Conservation (phyloP, 1,284 basidiomycete species). For the Peniophora sp. region DNA sequence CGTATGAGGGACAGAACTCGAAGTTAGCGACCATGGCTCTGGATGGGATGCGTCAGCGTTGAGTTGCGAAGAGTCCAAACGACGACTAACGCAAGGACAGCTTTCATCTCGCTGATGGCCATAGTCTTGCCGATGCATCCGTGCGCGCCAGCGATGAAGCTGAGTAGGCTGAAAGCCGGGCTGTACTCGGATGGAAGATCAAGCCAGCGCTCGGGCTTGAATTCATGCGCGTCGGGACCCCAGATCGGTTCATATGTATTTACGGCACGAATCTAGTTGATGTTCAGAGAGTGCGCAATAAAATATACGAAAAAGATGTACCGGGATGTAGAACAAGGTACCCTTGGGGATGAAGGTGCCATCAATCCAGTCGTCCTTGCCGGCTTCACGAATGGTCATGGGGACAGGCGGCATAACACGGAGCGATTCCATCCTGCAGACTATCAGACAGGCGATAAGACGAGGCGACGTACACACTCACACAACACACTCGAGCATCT, state of each 20-base stretch:
- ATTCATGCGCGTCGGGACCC: slow-evolving; percentile 41
- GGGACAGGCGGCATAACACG: slow-evolving; percentile 39
- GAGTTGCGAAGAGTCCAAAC: neutral
- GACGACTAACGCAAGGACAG: slow-evolving; percentile 7
- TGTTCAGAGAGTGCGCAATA: neutral
- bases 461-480: slow-evolving; percentile 15
- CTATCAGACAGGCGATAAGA: neutral
- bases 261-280: slow-evolving; percentile 35
- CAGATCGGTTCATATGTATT: slow-evolving; percentile 38
- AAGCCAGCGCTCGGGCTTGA: slow-evolving; percentile 35
- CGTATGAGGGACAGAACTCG: slow-evolving; percentile 31
- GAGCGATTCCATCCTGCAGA: slow-evolving; percentile 26
- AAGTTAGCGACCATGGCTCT: slow-evolving; percentile 33
- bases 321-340: slow-evolving; percentile 38
- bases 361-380: slow-evolving; percentile 34
- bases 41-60: neutral
- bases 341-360: slow-evolving; percentile 40
- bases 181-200: slow-evolving; percentile 29
- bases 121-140: slow-evolving; percentile 44
- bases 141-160: slow-evolving; percentile 40
- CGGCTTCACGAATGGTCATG: slow-evolving; percentile 35
- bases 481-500: slow-evolving; percentile 42
- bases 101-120: slow-evolving; percentile 47
- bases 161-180: slow-evolving; percentile 29
- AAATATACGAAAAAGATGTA: slow-evolving; percentile 15